Percentiles rank a stretch among this genome's conserved stretches.
These are phyloP conservation scores for Galeopsis tetrahit DNA, from an alignment of 257 asterid species.

Conservation along the genomic window DNA sequence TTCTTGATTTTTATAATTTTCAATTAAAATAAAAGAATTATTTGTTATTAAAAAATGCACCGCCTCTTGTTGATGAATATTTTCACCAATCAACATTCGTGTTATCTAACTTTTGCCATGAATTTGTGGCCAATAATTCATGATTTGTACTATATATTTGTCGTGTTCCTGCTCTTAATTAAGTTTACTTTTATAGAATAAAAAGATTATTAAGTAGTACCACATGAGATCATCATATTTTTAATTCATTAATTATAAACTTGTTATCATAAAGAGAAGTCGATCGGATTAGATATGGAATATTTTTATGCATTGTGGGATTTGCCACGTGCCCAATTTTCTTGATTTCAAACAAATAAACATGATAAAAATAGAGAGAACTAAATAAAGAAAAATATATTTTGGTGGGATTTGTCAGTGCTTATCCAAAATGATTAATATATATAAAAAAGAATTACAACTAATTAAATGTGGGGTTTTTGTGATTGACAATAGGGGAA, in stretches of 20 bases:
- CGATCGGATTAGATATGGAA: not conserved
- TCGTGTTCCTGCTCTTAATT: constrained; percentile 11
- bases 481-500: constrained; percentile 41
- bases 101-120: constrained; percentile 22
- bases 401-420: not conserved
- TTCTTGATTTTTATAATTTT: not conserved
- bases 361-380: not conserved
- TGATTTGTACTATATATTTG: constrained; percentile 15
- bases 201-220: constrained; percentile 8
- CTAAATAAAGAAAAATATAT: not conserved
- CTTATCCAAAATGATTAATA: not conserved
- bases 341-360: not conserved
- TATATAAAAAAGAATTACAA: not conserved
- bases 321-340: not conserved
- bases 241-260: not conserved
- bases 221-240: not conserved
- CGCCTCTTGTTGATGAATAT: constrained; percentile 28
- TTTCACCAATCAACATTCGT: constrained; percentile 22
- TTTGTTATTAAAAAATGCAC: constrained; percentile 19
- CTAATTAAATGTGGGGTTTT: not conserved
- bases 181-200: not conserved
- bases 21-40: not conserved
- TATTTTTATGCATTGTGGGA: not conserved
- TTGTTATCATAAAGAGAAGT: not conserved
- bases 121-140: constrained; percentile 35